A percentile compares a stretch with the other conserved stretches of the same genome.
These are phyloP conservation scores for Curvularia verruculosa DNA, from an alignment of 2,329 filamentous ascomycete genomes.

Conservation along the genomic window DNA sequence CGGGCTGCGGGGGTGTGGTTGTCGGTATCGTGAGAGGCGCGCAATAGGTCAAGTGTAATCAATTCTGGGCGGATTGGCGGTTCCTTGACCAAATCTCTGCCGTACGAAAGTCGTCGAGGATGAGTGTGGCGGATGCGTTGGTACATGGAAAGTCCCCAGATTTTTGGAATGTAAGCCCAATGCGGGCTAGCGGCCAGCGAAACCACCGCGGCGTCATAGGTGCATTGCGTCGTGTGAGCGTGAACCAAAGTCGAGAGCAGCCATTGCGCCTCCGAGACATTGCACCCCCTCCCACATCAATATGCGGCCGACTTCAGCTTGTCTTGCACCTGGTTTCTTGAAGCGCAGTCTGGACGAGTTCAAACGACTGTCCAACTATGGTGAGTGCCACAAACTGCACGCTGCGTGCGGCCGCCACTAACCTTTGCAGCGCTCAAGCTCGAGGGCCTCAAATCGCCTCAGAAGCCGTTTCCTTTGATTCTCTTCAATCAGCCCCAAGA, in stretches of 20 bases:
- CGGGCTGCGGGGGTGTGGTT: slow-evolving; percentile 4
- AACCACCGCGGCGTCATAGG: slow-evolving; percentile 25
- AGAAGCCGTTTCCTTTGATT: slow-evolving; percentile 68
- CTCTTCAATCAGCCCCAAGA: slow-evolving; percentile 62
- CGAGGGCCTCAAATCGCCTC: slow-evolving; percentile 70
- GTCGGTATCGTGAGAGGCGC: slow-evolving; percentile 6
- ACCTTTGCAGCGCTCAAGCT: slow-evolving; percentile 65
- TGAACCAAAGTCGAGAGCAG: slow-evolving; percentile 9
- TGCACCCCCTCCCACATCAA: slow-evolving; percentile 9
- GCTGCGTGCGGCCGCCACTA: slow-evolving; percentile 33
- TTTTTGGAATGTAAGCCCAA: slow-evolving; percentile 25
- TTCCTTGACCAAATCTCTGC: slow-evolving; percentile 4
- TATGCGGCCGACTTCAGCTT: slow-evolving; percentile 48
- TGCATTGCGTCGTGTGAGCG: slow-evolving; percentile 16
- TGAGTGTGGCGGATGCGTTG: slow-evolving; percentile 9
- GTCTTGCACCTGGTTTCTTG: slow-evolving; percentile 58
- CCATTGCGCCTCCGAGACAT: slow-evolving; percentile 11
- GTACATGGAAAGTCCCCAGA: slow-evolving; percentile 17
- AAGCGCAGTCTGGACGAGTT: slow-evolving; percentile 65
- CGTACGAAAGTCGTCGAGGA: slow-evolving; percentile 1
- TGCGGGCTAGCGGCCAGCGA: slow-evolving; percentile 26
- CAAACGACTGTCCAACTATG: slow-evolving; percentile 61
- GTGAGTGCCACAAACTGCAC: slow-evolving; percentile 48
- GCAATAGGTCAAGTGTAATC: neutral
- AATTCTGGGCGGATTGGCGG: neutral